These are phyloP conservation scores for Huiozyma naganishii DNA, from an alignment of 805 yeast species.

Conservation along the genomic window DNA sequence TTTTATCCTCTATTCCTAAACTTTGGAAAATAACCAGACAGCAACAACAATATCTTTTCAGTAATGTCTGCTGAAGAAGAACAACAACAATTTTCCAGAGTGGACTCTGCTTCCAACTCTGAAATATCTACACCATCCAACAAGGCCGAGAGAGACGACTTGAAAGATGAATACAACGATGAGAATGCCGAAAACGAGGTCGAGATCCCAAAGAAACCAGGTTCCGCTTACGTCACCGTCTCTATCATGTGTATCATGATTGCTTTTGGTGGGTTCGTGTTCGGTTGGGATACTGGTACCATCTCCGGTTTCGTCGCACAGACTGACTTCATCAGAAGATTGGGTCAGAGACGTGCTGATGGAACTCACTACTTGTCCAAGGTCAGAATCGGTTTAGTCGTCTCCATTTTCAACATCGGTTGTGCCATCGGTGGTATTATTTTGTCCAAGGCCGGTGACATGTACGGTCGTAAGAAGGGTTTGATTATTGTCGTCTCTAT, in stretches of 20 bases:
- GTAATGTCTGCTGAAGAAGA: too few species aligned
- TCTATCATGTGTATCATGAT: constrained; percentile 25
- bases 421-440: constrained; percentile 65
- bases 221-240: constrained; percentile 28
- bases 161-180: constrained; percentile 1
- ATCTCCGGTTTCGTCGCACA: constrained; percentile 61
- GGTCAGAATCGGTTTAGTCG: constrained; percentile 39
- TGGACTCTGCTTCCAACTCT: too few species aligned
- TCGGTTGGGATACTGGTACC: constrained; percentile 72
- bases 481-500: constrained; percentile 49
- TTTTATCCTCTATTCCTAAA: too few species aligned
- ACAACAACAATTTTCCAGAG: too few species aligned
- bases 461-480: constrained; percentile 56
- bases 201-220: constrained; percentile 28
- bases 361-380: constrained; percentile 36
- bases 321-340: constrained; percentile 41
- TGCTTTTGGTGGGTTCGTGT: constrained; percentile 32
- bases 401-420: constrained; percentile 59
- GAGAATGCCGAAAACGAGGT: constrained; percentile 1
- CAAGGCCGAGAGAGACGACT: constrained; percentile 22
- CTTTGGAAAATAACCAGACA: too few species aligned
- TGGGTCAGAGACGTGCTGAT: constrained; percentile 34
- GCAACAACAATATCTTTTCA: too few species aligned
- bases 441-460: constrained; percentile 49
- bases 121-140: constrained; percentile 21